Base-by-base conservation (phyloP, 768 basidiomycete species). In the Boletus fagicola region DNA sequence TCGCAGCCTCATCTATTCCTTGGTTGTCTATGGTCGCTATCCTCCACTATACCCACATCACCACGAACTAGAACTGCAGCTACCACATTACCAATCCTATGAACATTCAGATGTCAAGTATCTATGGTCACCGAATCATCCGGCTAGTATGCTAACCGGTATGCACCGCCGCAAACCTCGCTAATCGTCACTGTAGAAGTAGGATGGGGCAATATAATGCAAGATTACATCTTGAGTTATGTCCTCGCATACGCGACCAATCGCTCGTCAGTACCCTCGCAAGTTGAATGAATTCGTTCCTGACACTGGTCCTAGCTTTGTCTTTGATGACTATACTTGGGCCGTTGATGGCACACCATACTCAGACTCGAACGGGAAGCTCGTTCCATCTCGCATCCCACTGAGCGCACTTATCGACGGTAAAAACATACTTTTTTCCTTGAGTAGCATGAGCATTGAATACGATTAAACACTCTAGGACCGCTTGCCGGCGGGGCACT, bases 261-360 rank as follows among this genome's bases (percentile, higher is more conserved):
- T 43, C 68, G 76, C 54, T 65, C 73, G 74, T 76, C 51, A 50
- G 75, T 69, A 11, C 18, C 18, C 24, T 47, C 44, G 3, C 7
- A 45, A 13, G 13, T 15, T 1, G 9, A 39, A 11, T 5, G 3
- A 26, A n/a, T 24, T 4, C n/a, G 4, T 39, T 36, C 12, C 50
- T 62, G 30, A 66, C 13, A 16, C 2, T 7, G 15, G 3, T 38
- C 2, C 13, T 42, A 76, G 77, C 15, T 73, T 73, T 50, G 77
- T 78, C 16, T 76, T 77, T 45, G 68, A 77, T 36, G 72, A 78
- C 50, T 76, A 78, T 57, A 76, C 75, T 0, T 77, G 77, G 77
- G 65, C 68, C 31, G 50, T 62, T 22, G 68, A 74, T 31, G 63
- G 65, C 5, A 62, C 70, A 15, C 68, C 67, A 11, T 78, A 75